Evolutionary conservation across 306 rosid species (phyloP).

Genomic region (Cicer yamashitae): DNA sequence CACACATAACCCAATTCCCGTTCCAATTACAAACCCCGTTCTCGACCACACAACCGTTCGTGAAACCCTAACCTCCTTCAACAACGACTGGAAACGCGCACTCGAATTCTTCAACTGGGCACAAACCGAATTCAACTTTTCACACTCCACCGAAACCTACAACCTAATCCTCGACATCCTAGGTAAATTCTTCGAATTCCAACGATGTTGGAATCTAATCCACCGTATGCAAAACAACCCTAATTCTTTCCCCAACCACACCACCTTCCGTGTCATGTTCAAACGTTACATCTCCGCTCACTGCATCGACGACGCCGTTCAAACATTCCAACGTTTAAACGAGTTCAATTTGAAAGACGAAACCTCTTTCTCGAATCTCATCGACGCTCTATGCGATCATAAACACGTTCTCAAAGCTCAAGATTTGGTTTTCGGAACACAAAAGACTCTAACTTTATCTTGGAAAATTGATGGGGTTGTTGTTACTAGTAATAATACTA

Average conservation of each 20-base stretch:
- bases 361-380: slow-evolving; percentile 64
- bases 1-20: not conserved
- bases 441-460: slow-evolving; percentile 32
- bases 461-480: not conserved
- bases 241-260: slow-evolving; percentile 63
- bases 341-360: slow-evolving; percentile 76
- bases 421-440: slow-evolving; percentile 62
- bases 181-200: slow-evolving; percentile 82
- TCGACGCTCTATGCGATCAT: slow-evolving; percentile 82
- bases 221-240: slow-evolving; percentile 64
- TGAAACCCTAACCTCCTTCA: slow-evolving; percentile 63
- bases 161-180: slow-evolving; percentile 76
- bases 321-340: slow-evolving; percentile 54
- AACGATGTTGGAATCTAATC: slow-evolving; percentile 67
- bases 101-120: slow-evolving; percentile 86
- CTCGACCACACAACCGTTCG: slow-evolving; percentile 54
- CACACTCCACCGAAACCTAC: slow-evolving; percentile 72
- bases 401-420: slow-evolving; percentile 85
- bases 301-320: slow-evolving; percentile 67
- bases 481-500: slow-evolving; percentile 48
- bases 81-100: slow-evolving; percentile 86
- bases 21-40: not conserved
- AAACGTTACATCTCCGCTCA: slow-evolving; percentile 79
- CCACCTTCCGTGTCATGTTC: slow-evolving; percentile 78
- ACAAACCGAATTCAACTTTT: slow-evolving; percentile 47